Conservation (phyloP, 1,139 yeast genomes). For the Suhomyces panamericanus region DNA sequence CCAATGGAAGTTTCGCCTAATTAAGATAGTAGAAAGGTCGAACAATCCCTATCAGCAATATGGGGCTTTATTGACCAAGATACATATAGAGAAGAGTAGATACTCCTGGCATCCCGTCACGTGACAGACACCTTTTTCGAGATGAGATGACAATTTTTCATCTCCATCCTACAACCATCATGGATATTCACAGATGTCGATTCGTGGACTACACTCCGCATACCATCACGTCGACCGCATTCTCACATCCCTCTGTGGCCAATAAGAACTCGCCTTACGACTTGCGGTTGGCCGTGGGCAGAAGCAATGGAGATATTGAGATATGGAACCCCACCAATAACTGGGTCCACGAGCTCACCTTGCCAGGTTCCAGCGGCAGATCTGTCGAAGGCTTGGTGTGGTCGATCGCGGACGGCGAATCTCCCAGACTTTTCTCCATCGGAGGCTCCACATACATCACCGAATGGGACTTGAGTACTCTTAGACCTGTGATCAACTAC, state of each 20-base stretch:
- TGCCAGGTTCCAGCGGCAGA: constrained; percentile 79
- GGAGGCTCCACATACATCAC: constrained; percentile 92
- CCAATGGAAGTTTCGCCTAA: too few species aligned
- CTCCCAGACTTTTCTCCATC: constrained; percentile 78
- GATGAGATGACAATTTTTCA: constrained; percentile 16
- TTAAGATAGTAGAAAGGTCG: too few species aligned
- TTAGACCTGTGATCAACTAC: constrained; percentile 70
- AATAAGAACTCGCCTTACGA: constrained; percentile 54
- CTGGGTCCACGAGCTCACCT: constrained; percentile 58
- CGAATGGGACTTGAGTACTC: constrained; percentile 85
- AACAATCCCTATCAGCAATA: too few species aligned
- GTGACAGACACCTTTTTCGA: constrained; percentile 8
- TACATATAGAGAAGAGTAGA: too few species aligned
- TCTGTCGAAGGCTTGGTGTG: constrained; percentile 90
- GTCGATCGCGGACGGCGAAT: constrained; percentile 48
- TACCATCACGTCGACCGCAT: constrained; percentile 78
- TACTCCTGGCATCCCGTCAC: too few species aligned
- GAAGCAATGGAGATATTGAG: constrained; percentile 93
- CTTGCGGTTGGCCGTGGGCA: constrained; percentile 84
- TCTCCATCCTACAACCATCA: constrained; percentile 20
- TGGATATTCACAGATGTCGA: constrained; percentile 89
- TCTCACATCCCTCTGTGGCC: constrained; percentile 64
- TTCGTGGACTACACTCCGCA: constrained; percentile 90
- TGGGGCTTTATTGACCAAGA: too few species aligned
- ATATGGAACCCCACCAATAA: constrained; percentile 85